Evolutionary conservation across 352 stramenopile species (phyloP).

Genomic region (Pythium scleroteichum): DNA sequence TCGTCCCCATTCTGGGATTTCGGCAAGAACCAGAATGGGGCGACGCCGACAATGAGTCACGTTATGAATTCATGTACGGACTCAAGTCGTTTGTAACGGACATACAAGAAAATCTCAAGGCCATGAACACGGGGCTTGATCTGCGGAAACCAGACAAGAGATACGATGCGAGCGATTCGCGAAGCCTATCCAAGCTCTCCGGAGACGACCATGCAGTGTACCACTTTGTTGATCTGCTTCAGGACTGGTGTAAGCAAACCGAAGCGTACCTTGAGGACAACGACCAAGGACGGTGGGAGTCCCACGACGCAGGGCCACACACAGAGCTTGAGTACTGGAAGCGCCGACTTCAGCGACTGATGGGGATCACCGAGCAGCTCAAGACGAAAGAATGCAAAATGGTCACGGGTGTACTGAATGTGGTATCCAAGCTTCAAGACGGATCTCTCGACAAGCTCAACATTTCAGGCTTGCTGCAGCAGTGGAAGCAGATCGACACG

Average conservation of each 20-base stretch:
- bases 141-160: constrained; percentile 85
- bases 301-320: constrained; percentile 73
- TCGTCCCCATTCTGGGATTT: constrained; percentile 51
- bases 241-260: constrained; percentile 89
- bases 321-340: constrained; percentile 90
- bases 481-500: constrained; percentile 90
- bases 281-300: constrained; percentile 80
- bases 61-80: constrained; percentile 84
- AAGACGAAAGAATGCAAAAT: constrained; percentile 90
- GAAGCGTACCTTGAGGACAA: constrained; percentile 86
- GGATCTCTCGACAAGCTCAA: constrained; percentile 63
- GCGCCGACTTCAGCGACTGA: constrained; percentile 75
- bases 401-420: constrained; percentile 80
- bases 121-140: constrained; percentile 87
- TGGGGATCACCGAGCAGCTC: constrained; percentile 88
- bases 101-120: constrained; percentile 89
- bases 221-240: constrained; percentile 87
- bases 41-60: constrained; percentile 56
- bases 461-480: constrained; percentile 55
- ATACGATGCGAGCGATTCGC: constrained; percentile 71
- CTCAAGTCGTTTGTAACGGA: constrained; percentile 81
- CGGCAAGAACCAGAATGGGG: constrained; percentile 61
- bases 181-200: constrained; percentile 67
- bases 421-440: constrained; percentile 81
- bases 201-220: constrained; percentile 66